These are phyloP conservation scores for Serpula lacrymans DNA, from an alignment of 768 basidiomycete genomes.

Conservation along the genomic window DNA sequence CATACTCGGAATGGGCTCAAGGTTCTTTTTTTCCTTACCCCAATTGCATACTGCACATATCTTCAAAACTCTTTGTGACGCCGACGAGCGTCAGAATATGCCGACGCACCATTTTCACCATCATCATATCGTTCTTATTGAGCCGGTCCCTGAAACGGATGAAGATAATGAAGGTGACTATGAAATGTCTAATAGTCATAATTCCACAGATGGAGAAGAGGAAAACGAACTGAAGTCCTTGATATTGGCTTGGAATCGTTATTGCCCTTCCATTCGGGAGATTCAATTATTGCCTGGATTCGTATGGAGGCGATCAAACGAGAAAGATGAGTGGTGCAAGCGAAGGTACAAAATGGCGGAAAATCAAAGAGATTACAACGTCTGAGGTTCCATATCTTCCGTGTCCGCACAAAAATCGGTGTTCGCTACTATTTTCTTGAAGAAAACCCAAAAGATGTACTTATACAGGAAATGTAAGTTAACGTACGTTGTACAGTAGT, in stretches of 20 bases:
- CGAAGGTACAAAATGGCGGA: slow-evolving; percentile 4
- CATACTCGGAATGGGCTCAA: slow-evolving; percentile 41
- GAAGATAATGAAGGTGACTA: not conserved
- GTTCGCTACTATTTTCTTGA: too few species aligned
- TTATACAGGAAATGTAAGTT: slow-evolving; percentile 2
- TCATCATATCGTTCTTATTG: slow-evolving; percentile 9
- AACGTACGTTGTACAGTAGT: slow-evolving; percentile 18
- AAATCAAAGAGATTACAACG: too few species aligned
- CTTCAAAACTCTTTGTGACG: slow-evolving; percentile 20
- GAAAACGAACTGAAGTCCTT: slow-evolving; percentile 33
- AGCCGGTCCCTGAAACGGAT: slow-evolving; percentile 14
- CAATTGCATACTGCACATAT: slow-evolving; percentile 36
- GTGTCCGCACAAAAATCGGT: too few species aligned
- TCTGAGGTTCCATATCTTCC: too few species aligned
- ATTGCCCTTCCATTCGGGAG: slow-evolving; percentile 35
- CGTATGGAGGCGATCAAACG: slow-evolving; percentile 36
- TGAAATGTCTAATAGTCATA: not conserved
- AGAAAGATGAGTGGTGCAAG: slow-evolving; percentile 35
- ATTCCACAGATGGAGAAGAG: slow-evolving; percentile 8
- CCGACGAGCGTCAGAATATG: not conserved
- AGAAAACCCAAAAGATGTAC: too few species aligned
- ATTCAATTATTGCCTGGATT: slow-evolving; percentile 39
- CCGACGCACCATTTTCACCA: slow-evolving; percentile 3
- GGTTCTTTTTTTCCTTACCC: slow-evolving; percentile 36
- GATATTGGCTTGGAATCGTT: slow-evolving; percentile 42